Evolutionary conservation across 305 asterid species (phyloP).

Genomic region (Solanum hybrid): DNA sequence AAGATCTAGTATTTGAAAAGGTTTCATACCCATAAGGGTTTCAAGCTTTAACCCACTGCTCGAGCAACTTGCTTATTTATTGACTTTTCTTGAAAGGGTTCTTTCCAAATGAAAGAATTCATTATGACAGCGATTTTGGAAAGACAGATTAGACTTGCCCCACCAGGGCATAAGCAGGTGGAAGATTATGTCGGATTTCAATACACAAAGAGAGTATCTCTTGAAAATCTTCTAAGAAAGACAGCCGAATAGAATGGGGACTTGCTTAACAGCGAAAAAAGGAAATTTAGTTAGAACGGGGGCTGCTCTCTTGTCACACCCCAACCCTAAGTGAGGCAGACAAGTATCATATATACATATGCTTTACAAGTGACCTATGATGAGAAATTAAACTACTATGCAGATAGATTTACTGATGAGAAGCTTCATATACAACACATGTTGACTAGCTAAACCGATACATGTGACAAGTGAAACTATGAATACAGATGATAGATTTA

Average conservation of each 20-base stretch:
- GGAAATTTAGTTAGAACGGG: not conserved
- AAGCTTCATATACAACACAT: no score
- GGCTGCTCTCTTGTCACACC: not conserved
- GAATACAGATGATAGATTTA: no score
- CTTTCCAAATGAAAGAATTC: not conserved
- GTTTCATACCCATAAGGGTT: not conserved
- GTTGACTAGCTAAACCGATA: no score
- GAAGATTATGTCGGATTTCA: not conserved
- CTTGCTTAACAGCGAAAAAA: no score
- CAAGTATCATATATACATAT: no score
- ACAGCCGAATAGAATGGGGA: not conserved
- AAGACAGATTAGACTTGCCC: not conserved
- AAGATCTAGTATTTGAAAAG: not conserved
- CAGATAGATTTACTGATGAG: no score
- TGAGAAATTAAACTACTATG: no score
- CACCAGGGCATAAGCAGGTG: not conserved
- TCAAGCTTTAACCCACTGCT: not conserved
- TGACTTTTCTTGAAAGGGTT: not conserved
- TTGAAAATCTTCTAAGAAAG: not conserved
- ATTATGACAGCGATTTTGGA: not conserved
- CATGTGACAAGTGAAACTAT: no score
- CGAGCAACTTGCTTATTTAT: not conserved
- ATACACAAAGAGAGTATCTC: not conserved
- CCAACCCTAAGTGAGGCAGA: no score
- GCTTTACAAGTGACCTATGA: no score